phyloP scores from a whole-genome alignment of 140 eudicot species.

The Stevia rebaudiana region DNA sequence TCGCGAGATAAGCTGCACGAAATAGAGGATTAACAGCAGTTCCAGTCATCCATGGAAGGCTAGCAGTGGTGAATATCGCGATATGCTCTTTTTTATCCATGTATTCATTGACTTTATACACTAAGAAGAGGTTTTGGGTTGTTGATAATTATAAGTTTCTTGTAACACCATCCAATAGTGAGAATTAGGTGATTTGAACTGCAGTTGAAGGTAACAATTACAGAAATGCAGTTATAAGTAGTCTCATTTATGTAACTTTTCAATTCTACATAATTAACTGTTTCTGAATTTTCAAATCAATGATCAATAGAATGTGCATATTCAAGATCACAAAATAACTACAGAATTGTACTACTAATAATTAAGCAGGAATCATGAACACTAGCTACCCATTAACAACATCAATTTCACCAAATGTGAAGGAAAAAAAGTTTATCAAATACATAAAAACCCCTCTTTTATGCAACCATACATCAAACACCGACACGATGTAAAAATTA shows the following conservation, averaged over 20 bases:
- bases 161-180: slow-evolving; percentile 6
- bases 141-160: neutral
- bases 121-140: slow-evolving; percentile 19
- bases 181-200: slow-evolving; percentile 18
- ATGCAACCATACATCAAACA: too few species aligned
- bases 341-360: neutral
- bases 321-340: slow-evolving; percentile 1
- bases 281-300: neutral
- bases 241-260: neutral
- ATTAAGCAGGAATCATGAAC: slow-evolving; percentile 3
- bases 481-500: neutral
- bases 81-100: slow-evolving; percentile 78
- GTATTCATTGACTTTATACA: slow-evolving; percentile 31
- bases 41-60: slow-evolving; percentile 99
- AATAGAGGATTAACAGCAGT: slow-evolving; percentile 91
- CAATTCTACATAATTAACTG: neutral
- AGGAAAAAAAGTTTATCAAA: neutral
- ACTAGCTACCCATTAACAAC: neutral
- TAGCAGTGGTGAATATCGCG: slow-evolving; percentile 94
- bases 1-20: slow-evolving; percentile 92
- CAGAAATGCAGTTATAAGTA: slow-evolving; percentile 4
- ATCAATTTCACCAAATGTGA: neutral
- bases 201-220: slow-evolving; percentile 17
- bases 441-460: neutral
- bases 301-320: neutral